phyloP scores from a whole-genome alignment of 2,329 filamentous ascomycete species.

The Colletotrichum sansevieriae region DNA sequence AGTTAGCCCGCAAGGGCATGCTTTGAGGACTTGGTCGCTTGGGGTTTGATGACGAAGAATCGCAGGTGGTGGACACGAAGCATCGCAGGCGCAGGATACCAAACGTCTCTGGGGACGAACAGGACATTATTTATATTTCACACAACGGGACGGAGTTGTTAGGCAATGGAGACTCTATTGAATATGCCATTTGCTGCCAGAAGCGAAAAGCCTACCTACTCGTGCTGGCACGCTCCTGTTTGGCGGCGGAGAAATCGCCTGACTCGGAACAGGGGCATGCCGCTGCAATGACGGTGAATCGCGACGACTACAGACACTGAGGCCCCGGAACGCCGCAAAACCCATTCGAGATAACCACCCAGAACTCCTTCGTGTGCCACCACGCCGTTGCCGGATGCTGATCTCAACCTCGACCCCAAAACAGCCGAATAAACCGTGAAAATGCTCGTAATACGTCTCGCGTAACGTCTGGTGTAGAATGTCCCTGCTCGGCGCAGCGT shows the following conservation, averaged over 20 bases:
- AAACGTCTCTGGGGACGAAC: not conserved
- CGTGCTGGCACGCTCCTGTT: conserved; percentile 33
- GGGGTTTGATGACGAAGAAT: not conserved
- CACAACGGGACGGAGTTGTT: not conserved
- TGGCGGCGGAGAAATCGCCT: not conserved
- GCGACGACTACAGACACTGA: conserved; percentile 34
- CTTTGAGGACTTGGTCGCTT: conserved; percentile 58
- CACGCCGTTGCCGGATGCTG: conserved; percentile 42
- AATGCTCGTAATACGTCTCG: conserved; percentile 34
- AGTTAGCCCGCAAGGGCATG: conserved; percentile 83
- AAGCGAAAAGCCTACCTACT: conserved; percentile 39
- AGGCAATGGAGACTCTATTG: conserved; percentile 38
- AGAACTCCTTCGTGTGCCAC: conserved; percentile 39
- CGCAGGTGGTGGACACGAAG: not conserved
- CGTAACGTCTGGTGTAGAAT: conserved; percentile 16
- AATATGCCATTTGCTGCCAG: conserved; percentile 32
- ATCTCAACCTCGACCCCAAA: conserved; percentile 40
- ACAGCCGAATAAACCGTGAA: conserved; percentile 34
- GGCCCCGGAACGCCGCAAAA: conserved; percentile 41
- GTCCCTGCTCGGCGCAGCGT: conserved; percentile 12
- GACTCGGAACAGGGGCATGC: not conserved
- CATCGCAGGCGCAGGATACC: conserved; percentile 28
- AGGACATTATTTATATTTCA: not conserved
- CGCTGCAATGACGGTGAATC: conserved; percentile 30
- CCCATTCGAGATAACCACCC: conserved; percentile 41